phyloP scores from a whole-genome alignment of 179 eudicot genomes.

The Beta macrorhiza region DNA sequence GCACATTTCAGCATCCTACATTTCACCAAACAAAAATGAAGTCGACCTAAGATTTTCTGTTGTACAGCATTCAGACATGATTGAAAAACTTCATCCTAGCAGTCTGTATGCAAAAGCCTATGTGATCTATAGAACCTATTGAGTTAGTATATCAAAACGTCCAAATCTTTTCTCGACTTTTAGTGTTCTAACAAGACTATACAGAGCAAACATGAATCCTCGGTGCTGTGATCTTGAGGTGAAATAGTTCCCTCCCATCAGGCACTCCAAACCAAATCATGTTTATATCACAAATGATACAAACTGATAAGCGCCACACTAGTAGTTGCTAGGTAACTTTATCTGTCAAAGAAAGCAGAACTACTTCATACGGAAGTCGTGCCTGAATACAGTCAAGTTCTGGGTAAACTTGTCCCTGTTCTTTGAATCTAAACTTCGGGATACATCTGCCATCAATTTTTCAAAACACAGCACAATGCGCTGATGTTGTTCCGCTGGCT shows the following conservation, averaged over 20 bases:
- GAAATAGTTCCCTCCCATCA: slow-evolving; percentile 11
- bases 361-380: slow-evolving; percentile 68
- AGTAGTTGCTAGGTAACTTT: not conserved
- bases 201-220: slow-evolving; percentile 13
- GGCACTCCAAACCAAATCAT: slow-evolving; percentile 14
- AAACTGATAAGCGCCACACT: not conserved
- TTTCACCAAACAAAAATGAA: slow-evolving; percentile 26
- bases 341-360: slow-evolving; percentile 1
- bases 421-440: slow-evolving; percentile 71
- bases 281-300: slow-evolving; percentile 17
- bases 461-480: slow-evolving; percentile 74
- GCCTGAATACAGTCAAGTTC: slow-evolving; percentile 67
- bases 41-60: slow-evolving; percentile 15
- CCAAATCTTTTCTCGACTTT: slow-evolving; percentile 8
- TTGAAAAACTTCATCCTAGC: slow-evolving; percentile 17
- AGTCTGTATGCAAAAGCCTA: slow-evolving; percentile 22
- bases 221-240: slow-evolving; percentile 23
- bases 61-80: slow-evolving; percentile 1
- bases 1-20: slow-evolving; percentile 9
- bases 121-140: slow-evolving; percentile 17
- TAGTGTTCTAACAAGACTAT: slow-evolving; percentile 18
- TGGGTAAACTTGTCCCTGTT: slow-evolving; percentile 89
- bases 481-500: slow-evolving; percentile 82
- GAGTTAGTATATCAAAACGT: slow-evolving; percentile 20
- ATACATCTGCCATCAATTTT: slow-evolving; percentile 71